Conservation (phyloP, 495 filamentous ascomycete species). For the Aspergillus heteromorphus region DNA sequence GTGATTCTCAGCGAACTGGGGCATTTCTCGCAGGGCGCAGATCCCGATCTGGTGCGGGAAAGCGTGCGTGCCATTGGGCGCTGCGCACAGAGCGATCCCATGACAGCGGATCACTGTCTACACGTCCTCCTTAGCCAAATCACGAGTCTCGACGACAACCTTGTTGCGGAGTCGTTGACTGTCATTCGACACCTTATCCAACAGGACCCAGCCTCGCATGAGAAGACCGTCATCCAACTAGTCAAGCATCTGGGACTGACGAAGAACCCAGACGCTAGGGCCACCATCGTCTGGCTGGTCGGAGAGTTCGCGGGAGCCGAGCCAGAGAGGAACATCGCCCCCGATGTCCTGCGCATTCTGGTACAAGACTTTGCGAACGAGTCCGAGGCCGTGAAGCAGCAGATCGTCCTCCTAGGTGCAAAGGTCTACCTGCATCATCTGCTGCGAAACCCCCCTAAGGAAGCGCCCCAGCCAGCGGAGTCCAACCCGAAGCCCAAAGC, state of each 20-base stretch:
- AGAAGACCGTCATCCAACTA: constrained; percentile 76
- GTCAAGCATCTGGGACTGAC: constrained; percentile 86
- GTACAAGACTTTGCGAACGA: constrained; percentile 80
- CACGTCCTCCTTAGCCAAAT: constrained; percentile 78
- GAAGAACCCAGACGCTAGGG: constrained; percentile 77
- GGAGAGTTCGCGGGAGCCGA: constrained; percentile 84
- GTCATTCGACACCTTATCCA: constrained; percentile 95
- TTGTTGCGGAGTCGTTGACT: constrained; percentile 86
- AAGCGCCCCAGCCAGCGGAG: constrained; percentile 20
- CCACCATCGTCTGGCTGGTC: constrained; percentile 95
- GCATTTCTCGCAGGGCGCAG: constrained; percentile 76
- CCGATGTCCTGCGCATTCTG: constrained; percentile 87
- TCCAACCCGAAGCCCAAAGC: constrained; percentile 10
- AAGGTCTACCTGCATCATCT: constrained; percentile 91
- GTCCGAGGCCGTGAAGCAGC: constrained; percentile 76
- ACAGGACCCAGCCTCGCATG: constrained; percentile 72
- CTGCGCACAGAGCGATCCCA: constrained; percentile 73
- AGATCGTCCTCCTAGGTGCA: constrained; percentile 86
- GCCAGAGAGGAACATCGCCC: constrained; percentile 77
- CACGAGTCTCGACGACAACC: constrained; percentile 72
- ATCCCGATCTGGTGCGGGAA: constrained; percentile 75
- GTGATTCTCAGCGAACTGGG: constrained; percentile 88
- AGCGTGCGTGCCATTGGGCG: constrained; percentile 88
- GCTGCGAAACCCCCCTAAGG: constrained; percentile 46
- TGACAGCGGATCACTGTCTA: constrained; percentile 69